Conservation (phyloP, 352 stramenopile species). For the Pythium scleroteichum region DNA sequence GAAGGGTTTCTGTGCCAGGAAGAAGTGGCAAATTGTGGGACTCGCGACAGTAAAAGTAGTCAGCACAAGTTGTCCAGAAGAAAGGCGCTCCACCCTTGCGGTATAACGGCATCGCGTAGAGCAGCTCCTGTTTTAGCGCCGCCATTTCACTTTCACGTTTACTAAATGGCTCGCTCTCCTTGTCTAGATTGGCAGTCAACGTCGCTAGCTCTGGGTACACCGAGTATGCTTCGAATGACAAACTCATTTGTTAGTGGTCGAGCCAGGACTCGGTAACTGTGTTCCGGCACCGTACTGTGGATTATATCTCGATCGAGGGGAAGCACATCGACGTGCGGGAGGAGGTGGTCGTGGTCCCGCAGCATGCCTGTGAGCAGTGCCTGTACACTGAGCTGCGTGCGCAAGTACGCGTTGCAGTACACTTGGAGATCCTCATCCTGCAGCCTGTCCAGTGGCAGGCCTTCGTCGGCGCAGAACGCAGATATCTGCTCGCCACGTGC, state of each 20-base stretch:
- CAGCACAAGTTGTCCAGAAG: slow-evolving; percentile 63
- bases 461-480: slow-evolving; percentile 42
- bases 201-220: slow-evolving; percentile 62
- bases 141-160: slow-evolving; percentile 56
- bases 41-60: slow-evolving; percentile 78
- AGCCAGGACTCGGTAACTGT: too few species aligned
- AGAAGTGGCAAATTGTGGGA: slow-evolving; percentile 55
- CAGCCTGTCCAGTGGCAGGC: slow-evolving; percentile 43
- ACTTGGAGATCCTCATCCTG: slow-evolving; percentile 44
- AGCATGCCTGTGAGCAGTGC: slow-evolving; percentile 58
- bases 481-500: slow-evolving; percentile 36
- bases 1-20: slow-evolving; percentile 47
- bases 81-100: slow-evolving; percentile 39
- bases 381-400: slow-evolving; percentile 80
- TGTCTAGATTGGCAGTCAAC: slow-evolving; percentile 54
- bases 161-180: slow-evolving; percentile 48
- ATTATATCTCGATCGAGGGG: slow-evolving; percentile 74
- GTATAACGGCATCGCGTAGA: slow-evolving; percentile 55
- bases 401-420: slow-evolving; percentile 71
- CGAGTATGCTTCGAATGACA: slow-evolving; percentile 42
- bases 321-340: slow-evolving; percentile 52
- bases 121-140: slow-evolving; percentile 53
- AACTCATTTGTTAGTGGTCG: too few species aligned
- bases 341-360: slow-evolving; percentile 33
- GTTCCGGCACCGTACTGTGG: slow-evolving; percentile 51